Percentiles rank a stretch among this genome's conserved stretches.
Evolutionary conservation across 306 rosid species (phyloP).

Genomic region (Begonia masoniana): DNA sequence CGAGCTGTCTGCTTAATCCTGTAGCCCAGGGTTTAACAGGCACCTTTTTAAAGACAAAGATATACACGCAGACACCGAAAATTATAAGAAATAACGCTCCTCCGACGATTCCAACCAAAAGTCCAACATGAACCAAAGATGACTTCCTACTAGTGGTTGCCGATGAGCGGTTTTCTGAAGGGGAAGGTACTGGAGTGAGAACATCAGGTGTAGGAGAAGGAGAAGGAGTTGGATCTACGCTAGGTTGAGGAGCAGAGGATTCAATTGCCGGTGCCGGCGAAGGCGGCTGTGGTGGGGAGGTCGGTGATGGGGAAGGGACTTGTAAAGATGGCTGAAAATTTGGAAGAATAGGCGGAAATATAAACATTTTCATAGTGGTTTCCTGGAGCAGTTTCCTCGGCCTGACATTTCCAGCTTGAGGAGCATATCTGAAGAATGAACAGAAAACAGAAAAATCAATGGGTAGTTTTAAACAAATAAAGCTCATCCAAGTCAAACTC

Average conservation of each 20-base stretch:
- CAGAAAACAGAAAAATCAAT: too few species aligned
- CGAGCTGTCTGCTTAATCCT: conserved; percentile 96
- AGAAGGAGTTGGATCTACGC: background rate
- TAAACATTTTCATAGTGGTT: too few species aligned
- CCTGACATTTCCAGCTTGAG: background rate
- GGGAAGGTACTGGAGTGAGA: conserved; percentile 18
- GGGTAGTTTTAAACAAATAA: too few species aligned
- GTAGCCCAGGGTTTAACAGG: conserved; percentile 90
- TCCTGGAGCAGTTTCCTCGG: background rate
- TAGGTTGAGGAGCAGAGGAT: conserved; percentile 7
- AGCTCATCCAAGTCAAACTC: too few species aligned
- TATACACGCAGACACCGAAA: conserved; percentile 26
- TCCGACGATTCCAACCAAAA: conserved; percentile 41
- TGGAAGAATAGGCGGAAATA: background rate
- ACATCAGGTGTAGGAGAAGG: conserved; percentile 4
- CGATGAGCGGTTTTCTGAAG: background rate
- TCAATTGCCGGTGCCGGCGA: background rate
- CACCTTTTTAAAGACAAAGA: conserved; percentile 45
- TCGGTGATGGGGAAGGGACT: background rate
- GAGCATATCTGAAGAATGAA: background rate
- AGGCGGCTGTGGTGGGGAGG: background rate
- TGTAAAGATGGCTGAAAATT: background rate
- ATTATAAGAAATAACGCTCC: conserved; percentile 25
- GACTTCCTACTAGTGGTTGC: background rate
- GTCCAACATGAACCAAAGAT: background rate